Evolutionary conservation across 2,329 filamentous ascomycete genomes (phyloP).

Genomic region (Fusarium drepaniforme): DNA sequence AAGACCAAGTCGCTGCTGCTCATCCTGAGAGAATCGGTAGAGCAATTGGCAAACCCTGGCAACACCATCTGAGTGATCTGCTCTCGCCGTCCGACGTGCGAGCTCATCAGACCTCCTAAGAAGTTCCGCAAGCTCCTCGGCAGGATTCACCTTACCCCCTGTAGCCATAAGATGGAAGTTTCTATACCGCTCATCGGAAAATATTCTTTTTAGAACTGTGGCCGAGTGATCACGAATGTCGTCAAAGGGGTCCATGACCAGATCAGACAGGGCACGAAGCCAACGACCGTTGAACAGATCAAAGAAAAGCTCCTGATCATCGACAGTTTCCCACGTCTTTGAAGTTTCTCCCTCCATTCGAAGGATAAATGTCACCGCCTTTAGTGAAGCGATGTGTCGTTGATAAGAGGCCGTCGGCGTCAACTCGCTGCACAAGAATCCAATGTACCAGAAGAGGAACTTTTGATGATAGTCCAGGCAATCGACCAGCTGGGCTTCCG

Average conservation of each 20-base stretch:
- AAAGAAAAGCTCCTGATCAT: slow-evolving; percentile 56
- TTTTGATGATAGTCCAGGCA: slow-evolving; percentile 64
- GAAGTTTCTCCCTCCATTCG: slow-evolving; percentile 73
- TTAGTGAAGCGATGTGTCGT: slow-evolving; percentile 85
- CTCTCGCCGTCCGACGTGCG: slow-evolving; percentile 80
- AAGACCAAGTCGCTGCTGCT: slow-evolving; percentile 61
- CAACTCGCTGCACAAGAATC: slow-evolving; percentile 80
- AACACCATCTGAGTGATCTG: slow-evolving; percentile 92
- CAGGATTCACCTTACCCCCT: slow-evolving; percentile 25
- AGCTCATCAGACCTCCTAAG: slow-evolving; percentile 65
- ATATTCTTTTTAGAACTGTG: slow-evolving; percentile 62
- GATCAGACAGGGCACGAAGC: slow-evolving; percentile 77
- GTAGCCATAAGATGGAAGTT: slow-evolving; percentile 37
- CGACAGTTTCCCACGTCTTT: slow-evolving; percentile 53
- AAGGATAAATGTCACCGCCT: slow-evolving; percentile 75
- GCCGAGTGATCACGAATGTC: slow-evolving; percentile 79
- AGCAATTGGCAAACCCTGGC: slow-evolving; percentile 81
- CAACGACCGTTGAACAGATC: slow-evolving; percentile 62
- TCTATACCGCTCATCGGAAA: slow-evolving; percentile 54
- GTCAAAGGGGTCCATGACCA: slow-evolving; percentile 91
- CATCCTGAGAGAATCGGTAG: slow-evolving; percentile 65
- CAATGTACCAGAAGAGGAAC: slow-evolving; percentile 82
- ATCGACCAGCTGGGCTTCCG: slow-evolving; percentile 51
- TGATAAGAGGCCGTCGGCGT: slow-evolving; percentile 89
- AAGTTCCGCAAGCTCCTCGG: slow-evolving; percentile 58